These are phyloP conservation scores for Talaromyces amestolkiae DNA, from an alignment of 2,329 filamentous ascomycete species.

Conservation along the genomic window DNA sequence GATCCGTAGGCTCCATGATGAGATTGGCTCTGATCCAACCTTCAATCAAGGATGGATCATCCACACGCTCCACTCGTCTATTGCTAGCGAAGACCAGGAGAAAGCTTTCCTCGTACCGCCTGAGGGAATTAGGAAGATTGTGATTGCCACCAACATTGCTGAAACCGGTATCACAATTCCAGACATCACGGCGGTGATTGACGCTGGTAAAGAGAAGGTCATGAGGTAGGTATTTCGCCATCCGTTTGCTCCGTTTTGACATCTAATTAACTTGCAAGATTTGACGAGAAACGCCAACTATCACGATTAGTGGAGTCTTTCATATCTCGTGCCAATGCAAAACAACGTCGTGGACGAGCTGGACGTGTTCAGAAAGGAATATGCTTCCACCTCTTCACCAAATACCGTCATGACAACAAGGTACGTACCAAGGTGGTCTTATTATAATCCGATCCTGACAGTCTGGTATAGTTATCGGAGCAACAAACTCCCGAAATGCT, in stretches of 20 bases:
- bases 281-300: slow-evolving; percentile 87
- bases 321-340: slow-evolving; percentile 91
- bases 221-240: slow-evolving; percentile 57
- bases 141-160: slow-evolving; percentile 95
- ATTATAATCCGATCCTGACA: background rate
- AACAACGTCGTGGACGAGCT: slow-evolving; percentile 88
- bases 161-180: slow-evolving; percentile 99
- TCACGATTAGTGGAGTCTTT: slow-evolving; percentile 91
- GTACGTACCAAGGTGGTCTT: slow-evolving; percentile 32
- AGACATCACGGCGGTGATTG: slow-evolving; percentile 94
- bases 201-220: slow-evolving; percentile 94
- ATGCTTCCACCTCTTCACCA: slow-evolving; percentile 95
- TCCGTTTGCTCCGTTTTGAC: background rate
- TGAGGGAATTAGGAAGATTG: slow-evolving; percentile 80
- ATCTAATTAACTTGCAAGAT: slow-evolving; percentile 49
- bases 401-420: slow-evolving; percentile 74
- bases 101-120: slow-evolving; percentile 85
- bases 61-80: slow-evolving; percentile 88
- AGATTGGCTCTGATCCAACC: slow-evolving; percentile 70
- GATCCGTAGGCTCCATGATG: slow-evolving; percentile 82
- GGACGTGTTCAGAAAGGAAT: slow-evolving; percentile 93
- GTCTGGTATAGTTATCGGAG: slow-evolving; percentile 65
- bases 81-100: slow-evolving; percentile 95
- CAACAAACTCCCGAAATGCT: slow-evolving; percentile 97
- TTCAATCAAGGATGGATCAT: slow-evolving; percentile 80